Evolutionary conservation across 306 rosid species (phyloP).

Genomic region (Quercus suber): DNA sequence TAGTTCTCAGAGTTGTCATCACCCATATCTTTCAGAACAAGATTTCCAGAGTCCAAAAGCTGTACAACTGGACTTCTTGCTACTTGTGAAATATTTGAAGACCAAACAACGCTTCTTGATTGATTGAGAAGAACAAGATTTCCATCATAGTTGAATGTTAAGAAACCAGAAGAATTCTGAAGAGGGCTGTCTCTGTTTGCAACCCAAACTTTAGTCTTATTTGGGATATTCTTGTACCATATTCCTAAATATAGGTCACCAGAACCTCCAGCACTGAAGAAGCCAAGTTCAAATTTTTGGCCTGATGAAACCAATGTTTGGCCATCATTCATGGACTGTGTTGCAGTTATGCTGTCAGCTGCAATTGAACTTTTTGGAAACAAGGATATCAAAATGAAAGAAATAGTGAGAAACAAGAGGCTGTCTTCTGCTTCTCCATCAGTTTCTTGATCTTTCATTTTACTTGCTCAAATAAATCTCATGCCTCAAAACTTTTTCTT

Average conservation of each 20-base stretch:
- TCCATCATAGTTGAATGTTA: slow-evolving; percentile 34
- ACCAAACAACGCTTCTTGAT: slow-evolving; percentile 27
- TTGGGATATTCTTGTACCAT: slow-evolving; percentile 39
- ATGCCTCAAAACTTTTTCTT: neutral
- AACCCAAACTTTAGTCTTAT: slow-evolving; percentile 37
- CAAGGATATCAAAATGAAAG: slow-evolving; percentile 7
- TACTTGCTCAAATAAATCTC: slow-evolving; percentile 13
- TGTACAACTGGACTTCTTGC: slow-evolving; percentile 22
- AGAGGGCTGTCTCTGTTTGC: slow-evolving; percentile 48
- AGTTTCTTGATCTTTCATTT: slow-evolving; percentile 20
- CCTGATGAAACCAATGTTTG: slow-evolving; percentile 38
- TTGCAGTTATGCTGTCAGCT: slow-evolving; percentile 28
- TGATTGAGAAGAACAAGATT: slow-evolving; percentile 32
- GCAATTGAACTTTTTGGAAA: slow-evolving; percentile 19
- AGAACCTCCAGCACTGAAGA: slow-evolving; percentile 32
- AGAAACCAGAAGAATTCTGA: slow-evolving; percentile 9
- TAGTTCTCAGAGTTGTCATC: slow-evolving; percentile 15
- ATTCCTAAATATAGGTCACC: slow-evolving; percentile 40
- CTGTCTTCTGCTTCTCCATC: slow-evolving; percentile 31
- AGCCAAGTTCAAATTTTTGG: slow-evolving; percentile 45
- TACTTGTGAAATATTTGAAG: slow-evolving; percentile 23
- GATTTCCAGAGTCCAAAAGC: slow-evolving; percentile 45
- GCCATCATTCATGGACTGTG: slow-evolving; percentile 31
- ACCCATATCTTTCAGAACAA: slow-evolving; percentile 29
- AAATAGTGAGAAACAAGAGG: slow-evolving; percentile 22